Evolutionary conservation across 176 grass and related monocot species (phyloP), one percentile per base, ranked within the genome.

Genomic region (Oryza australiensis): DNA sequence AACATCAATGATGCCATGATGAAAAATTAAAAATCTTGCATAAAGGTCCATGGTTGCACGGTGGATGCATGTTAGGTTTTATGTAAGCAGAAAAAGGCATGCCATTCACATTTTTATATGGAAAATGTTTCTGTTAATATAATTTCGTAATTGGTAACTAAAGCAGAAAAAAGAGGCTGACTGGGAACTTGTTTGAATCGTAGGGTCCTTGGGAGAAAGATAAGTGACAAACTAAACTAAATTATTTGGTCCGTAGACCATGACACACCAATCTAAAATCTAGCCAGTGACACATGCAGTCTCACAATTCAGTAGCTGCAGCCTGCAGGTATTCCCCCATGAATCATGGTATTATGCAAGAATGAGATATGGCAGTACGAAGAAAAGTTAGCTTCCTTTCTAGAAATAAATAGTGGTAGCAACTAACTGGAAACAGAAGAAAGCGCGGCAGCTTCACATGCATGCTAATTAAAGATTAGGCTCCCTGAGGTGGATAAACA

Each of bases 261-360:
- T 57, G 7, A 59, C 53, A 51, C 16, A 59, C 53, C 53, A 59
- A 12, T 53, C 15, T 9, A 59, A 59, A 59, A 59, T 59, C 53
- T 59, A 59, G 53, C 23, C 53, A n/a, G n/a, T 60, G 55, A 11
- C 22, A 60, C n/a, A 11, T 24, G 55, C 8, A 60, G 9, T 3
- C 0, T 60, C n/a, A 60, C 9, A 10, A 59, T 60, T 60, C n/a
- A 55, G 51, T 60, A 24, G 55, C 51, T 9, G 51, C 20, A 55
- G 2, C 55, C n/a, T 77, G 55, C 74, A 64, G 37, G 63, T 78
- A 59, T 59, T 78, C 73, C 49, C n/a, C 75, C 75, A 65, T 30
- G 26, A 78, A 45, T 26, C 18, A 75, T 20, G 10, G 37, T 43
- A 30, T 22, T 3, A 64, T 16, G 7, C 11, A 23, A 18, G 30